Conservation (phyloP, 2,329 filamentous ascomycete genomes). For the Fusarium staphyleae region DNA sequence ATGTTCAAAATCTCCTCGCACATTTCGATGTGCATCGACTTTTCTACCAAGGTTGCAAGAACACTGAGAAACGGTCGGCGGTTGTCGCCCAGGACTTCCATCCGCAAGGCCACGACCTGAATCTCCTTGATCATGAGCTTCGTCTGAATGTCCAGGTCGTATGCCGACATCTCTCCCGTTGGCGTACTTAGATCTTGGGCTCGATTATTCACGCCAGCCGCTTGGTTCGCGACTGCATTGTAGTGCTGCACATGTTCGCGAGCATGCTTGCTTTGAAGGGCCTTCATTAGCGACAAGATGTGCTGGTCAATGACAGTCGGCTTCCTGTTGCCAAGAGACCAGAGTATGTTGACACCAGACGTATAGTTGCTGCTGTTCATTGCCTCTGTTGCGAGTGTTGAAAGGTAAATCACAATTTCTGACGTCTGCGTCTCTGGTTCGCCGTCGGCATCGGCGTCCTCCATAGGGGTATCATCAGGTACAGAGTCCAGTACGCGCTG, state of each 20-base stretch:
- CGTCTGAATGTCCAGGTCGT: slow-evolving; percentile 88
- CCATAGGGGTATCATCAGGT: slow-evolving; percentile 76
- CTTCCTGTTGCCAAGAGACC: slow-evolving; percentile 86
- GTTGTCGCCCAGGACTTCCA: slow-evolving; percentile 91
- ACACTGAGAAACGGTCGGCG: slow-evolving; percentile 94
- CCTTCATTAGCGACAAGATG: slow-evolving; percentile 88
- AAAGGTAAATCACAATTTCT: slow-evolving; percentile 86
- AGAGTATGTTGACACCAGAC: slow-evolving; percentile 90
- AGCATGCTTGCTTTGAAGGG: slow-evolving; percentile 87
- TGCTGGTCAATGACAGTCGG: slow-evolving; percentile 90
- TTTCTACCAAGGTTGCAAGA: slow-evolving; percentile 91
- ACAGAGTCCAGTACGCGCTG: slow-evolving; percentile 87
- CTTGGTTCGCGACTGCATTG: slow-evolving; percentile 61
- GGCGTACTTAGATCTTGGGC: slow-evolving; percentile 63
- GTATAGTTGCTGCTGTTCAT: slow-evolving; percentile 82
- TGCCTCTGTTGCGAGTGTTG: slow-evolving; percentile 85
- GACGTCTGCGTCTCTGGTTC: slow-evolving; percentile 82
- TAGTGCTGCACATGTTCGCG: slow-evolving; percentile 90
- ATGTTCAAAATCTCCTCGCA: slow-evolving; percentile 93
- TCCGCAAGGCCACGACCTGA: slow-evolving; percentile 87
- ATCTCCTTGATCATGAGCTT: slow-evolving; percentile 94
- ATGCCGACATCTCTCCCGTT: slow-evolving; percentile 66
- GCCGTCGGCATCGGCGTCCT: slow-evolving; percentile 82
- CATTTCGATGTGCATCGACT: slow-evolving; percentile 84
- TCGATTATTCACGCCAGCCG: slow-evolving; percentile 51